Conservation (phyloP, 140 eudicot species). For the Oenanthe javanica region DNA sequence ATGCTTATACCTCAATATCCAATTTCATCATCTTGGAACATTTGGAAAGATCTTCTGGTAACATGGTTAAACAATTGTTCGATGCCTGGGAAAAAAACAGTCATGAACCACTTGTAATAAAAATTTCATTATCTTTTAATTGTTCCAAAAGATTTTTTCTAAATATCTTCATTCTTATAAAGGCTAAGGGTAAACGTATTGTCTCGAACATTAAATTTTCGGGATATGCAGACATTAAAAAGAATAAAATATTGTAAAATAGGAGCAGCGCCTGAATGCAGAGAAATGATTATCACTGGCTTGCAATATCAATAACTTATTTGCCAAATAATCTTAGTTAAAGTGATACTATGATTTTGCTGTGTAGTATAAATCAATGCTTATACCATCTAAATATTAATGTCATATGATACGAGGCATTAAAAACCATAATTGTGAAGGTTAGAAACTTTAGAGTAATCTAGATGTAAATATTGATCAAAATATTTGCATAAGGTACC, state of each 20-base stretch:
- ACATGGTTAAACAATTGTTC: conserved; percentile 60
- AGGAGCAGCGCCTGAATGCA: background rate
- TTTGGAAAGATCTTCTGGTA: conserved; percentile 75
- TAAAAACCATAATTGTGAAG: background rate
- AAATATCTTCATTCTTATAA: background rate
- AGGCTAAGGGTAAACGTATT: background rate
- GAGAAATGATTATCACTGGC: background rate
- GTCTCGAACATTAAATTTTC: background rate
- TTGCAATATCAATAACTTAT: background rate
- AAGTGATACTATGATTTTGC: background rate
- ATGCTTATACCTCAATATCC: conserved; percentile 68
- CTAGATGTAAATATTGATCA: background rate
- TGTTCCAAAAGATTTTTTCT: background rate
- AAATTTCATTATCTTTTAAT: background rate
- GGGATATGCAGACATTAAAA: background rate
- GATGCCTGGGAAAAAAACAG: conserved; percentile 53
- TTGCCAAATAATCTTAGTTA: background rate
- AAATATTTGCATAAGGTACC: background rate
- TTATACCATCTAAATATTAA: background rate
- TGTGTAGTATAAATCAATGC: background rate
- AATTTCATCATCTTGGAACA: conserved; percentile 72
- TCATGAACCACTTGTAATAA: background rate
- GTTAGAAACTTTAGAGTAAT: background rate
- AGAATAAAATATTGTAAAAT: background rate
- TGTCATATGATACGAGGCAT: background rate